Percentiles rank a stretch among this genome's conserved stretches.
phyloP scores from a whole-genome alignment of 495 filamentous ascomycete species.

The Penicillium steckii region DNA sequence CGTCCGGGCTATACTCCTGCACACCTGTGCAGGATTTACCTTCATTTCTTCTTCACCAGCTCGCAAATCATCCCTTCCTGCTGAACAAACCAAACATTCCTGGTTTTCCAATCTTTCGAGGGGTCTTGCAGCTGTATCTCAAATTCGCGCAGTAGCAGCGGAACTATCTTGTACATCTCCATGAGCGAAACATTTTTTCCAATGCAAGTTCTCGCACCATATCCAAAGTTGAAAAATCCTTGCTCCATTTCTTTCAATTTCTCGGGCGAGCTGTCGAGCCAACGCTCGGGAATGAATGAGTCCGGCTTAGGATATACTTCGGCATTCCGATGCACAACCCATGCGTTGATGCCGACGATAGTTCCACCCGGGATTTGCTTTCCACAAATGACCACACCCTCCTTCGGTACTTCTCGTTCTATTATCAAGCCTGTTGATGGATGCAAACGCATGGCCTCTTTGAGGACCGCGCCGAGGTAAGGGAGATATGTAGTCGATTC shows the following conservation, averaged over 20 bases:
- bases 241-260: slow-evolving; percentile 26
- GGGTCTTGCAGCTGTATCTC: slow-evolving; percentile 41
- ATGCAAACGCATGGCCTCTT: slow-evolving; percentile 59
- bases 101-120: slow-evolving; percentile 22
- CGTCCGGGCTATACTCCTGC: no score
- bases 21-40: no score
- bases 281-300: slow-evolving; percentile 28
- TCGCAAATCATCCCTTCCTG: slow-evolving; percentile 30
- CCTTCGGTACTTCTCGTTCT: slow-evolving; percentile 60
- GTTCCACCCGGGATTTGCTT: slow-evolving; percentile 53
- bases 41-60: slow-evolving; percentile 1
- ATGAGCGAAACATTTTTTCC: slow-evolving; percentile 74
- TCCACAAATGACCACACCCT: slow-evolving; percentile 52
- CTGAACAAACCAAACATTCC: slow-evolving; percentile 36
- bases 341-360: slow-evolving; percentile 53
- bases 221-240: slow-evolving; percentile 54
- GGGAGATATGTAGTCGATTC: slow-evolving; percentile 44
- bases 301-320: slow-evolving; percentile 18
- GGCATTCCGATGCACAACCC: slow-evolving; percentile 24
- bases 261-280: slow-evolving; percentile 17
- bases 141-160: slow-evolving; percentile 67
- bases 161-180: slow-evolving; percentile 80
- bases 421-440: slow-evolving; percentile 62
- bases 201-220: slow-evolving; percentile 62
- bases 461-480: slow-evolving; percentile 54